Percentiles rank a stretch among this genome's conserved stretches.
Conservation (phyloP, 192 early-diverging fungal species). For the Backusella tarrabulga region DNA sequence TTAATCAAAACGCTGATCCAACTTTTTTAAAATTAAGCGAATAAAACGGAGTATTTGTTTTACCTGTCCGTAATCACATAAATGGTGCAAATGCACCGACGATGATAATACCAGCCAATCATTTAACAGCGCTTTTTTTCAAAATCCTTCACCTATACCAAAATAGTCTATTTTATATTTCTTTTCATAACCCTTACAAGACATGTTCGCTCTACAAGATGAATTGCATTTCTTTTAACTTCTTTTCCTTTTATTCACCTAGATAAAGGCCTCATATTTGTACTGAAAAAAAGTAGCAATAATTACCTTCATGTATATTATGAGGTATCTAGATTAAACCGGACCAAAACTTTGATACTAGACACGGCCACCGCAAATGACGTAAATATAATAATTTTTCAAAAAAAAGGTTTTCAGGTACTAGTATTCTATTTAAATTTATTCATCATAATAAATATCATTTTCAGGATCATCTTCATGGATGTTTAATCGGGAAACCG, state of each 20-base stretch:
- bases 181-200: neutral
- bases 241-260: too few species aligned
- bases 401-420: neutral
- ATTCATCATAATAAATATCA: neutral
- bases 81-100: neutral
- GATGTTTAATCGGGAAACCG: neutral
- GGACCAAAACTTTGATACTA: too few species aligned
- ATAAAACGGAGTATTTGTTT: neutral
- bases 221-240: too few species aligned
- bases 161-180: neutral
- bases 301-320: too few species aligned
- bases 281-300: too few species aligned
- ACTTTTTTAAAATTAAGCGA: neutral
- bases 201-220: neutral
- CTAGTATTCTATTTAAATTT: neutral
- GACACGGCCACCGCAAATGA: too few species aligned
- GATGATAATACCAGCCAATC: neutral
- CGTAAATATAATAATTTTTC: too few species aligned
- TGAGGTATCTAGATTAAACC: too few species aligned
- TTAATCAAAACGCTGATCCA: neutral
- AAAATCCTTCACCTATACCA: neutral
- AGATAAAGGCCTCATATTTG: too few species aligned
- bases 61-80: neutral
- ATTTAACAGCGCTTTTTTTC: neutral
- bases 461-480: too few species aligned